Base-by-base conservation (phyloP, 1,139 yeast species). In the Geotrichum klebahnii region DNA sequence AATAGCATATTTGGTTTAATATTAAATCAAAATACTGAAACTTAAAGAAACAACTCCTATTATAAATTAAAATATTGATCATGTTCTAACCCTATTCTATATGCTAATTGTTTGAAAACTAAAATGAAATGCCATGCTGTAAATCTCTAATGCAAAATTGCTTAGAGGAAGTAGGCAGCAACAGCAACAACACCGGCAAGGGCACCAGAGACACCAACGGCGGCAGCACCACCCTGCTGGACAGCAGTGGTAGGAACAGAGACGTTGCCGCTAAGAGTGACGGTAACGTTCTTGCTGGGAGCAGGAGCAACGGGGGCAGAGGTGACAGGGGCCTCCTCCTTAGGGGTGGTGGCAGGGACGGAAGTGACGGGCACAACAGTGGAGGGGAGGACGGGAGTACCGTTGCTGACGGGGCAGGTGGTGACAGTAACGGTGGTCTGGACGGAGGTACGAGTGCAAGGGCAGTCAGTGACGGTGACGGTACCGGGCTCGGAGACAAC, bases 391-490 rank as follows among this genome's bases (percentile, higher is more conserved):
- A 49, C 51, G 57, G 50, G 66, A 59, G 57, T 63, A 56, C 55
- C 55, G 48, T 37, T 37, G 41, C 56, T 46, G 62, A 59, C 57
- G 64, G 69, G 67, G 65, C 71, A 68, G 50, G 66, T 68, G 52
- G 78, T 67, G 61, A 72, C 67, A 53, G 70, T 65, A 53, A 61
- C 51, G 57, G 76, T 67, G 61, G 78, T 69, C 65, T 64, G 59
- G 59, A 73, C 69, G 64, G 73, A 70, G 60, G 79, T 75, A 58
- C 81, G 67, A 58, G 84, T 77, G 72, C 88, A 82, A 40, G 74
- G 72, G 66, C 74, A 69, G 66, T 69, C 65, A 56, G 73, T 71
- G 63, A 70, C 62, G 57, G 75, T 72, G 52, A 72, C 58, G 57
- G 75, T 70, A 58, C 73, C 69, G 58, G 76, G 67, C 56, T 57